phyloP scores from a whole-genome alignment of 345 rosid species.

The Citrus maxima region DNA sequence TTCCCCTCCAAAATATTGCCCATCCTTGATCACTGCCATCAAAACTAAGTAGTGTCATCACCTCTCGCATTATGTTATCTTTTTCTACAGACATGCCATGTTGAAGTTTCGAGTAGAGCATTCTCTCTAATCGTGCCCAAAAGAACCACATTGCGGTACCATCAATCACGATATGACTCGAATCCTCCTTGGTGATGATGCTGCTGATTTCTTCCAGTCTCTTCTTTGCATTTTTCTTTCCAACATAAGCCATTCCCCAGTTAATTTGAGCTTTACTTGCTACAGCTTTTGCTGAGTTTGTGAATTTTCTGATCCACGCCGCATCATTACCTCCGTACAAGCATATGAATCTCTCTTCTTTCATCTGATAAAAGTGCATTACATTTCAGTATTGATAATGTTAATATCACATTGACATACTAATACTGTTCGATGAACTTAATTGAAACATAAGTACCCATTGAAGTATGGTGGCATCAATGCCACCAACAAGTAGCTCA shows the following conservation, averaged over 20 bases:
- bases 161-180: constrained; percentile 18
- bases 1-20: constrained; percentile 27
- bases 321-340: constrained; percentile 35
- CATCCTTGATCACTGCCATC: constrained; percentile 33
- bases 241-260: constrained; percentile 30
- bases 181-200: background rate
- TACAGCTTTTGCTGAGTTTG: background rate
- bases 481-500: constrained; percentile 25
- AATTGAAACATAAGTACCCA: constrained; percentile 25
- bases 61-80: constrained; percentile 32
- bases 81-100: constrained; percentile 8
- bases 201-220: background rate
- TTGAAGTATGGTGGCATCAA: constrained; percentile 18
- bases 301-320: constrained; percentile 36
- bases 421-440: background rate
- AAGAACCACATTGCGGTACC: constrained; percentile 23
- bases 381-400: background rate
- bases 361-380: constrained; percentile 14
- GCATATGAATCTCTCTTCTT: constrained; percentile 22
- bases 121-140: constrained; percentile 42
- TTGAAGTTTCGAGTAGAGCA: constrained; percentile 30
- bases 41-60: constrained; percentile 31
- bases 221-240: constrained; percentile 28
- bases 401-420: background rate
- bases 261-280: constrained; percentile 17